Base-by-base conservation (phyloP, 345 rosid species). In the Alliaria petiolata region DNA sequence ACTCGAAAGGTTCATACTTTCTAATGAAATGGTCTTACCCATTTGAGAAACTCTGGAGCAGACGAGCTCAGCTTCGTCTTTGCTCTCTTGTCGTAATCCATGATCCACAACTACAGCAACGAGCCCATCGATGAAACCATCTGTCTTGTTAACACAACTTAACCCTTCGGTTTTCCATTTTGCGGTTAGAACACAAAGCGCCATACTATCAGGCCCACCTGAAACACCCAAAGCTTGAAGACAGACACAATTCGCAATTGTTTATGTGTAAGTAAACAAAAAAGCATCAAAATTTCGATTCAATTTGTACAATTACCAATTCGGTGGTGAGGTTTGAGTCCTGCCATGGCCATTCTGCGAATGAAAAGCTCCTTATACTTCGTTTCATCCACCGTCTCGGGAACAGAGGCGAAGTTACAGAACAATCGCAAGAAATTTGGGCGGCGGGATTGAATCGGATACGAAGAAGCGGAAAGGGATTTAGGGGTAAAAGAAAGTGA, bases 151-250 rank as follows among this genome's bases (percentile, higher is more conserved):
- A 75, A 63, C 68, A 46, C 53, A 74, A 42, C 57, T 55, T 26
- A 40, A 66, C 33, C 86, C 85, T 57, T 79, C 77, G 1, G 63
- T 79, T 81, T 93, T 93, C 97, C 99, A 93, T 26, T 76, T 83
- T 15, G 99, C 95, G 43, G 95, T 82, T 35, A 93, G 75, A 45
- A 86, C 78, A 79, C 95, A 89, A 25, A 93, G 85, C 2, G 96
- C 97, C 90, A 89, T 91, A 78, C 95, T 89, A 79, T 91, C 99
- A 51, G 96, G 96, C 15, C 99, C 99, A 38, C 99, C 97, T 6
- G 96, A 93, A 22, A 93, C 96, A 46, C 95, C 97, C 68, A 95
- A 67, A 40, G 99, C 99, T 89, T 74, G 49, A 45, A 12, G 6
- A 39, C 25, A 22, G 6, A 56, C 31, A 54, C 63, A 53, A 49